These are phyloP conservation scores for Cladosporium sp. DNA, from an alignment of 2,329 filamentous ascomycete genomes.

Conservation along the genomic window DNA sequence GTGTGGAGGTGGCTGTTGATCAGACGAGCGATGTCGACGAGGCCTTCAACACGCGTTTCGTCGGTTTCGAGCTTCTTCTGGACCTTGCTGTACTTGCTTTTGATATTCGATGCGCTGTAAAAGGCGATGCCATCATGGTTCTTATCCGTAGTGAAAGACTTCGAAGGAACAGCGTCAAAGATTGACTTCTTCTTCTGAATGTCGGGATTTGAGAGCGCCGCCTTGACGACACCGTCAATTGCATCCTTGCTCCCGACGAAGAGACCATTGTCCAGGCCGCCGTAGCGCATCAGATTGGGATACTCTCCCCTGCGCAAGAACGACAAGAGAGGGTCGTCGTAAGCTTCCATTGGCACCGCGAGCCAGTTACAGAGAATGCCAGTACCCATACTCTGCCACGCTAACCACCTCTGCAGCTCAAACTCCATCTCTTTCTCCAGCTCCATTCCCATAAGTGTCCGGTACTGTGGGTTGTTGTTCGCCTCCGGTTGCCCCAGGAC, in stretches of 20 bases:
- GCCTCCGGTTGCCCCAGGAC: conserved; percentile 76
- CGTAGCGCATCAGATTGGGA: conserved; percentile 66
- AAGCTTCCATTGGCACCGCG: conserved; percentile 75
- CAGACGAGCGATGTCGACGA: conserved; percentile 62
- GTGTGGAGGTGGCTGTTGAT: conserved; percentile 81
- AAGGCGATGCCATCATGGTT: conserved; percentile 65
- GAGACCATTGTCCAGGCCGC: conserved; percentile 63
- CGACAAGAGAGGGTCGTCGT: conserved; percentile 64
- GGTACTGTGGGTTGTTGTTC: conserved; percentile 73
- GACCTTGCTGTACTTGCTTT: conserved; percentile 61
- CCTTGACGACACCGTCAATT: conserved; percentile 38
- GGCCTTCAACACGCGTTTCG: conserved; percentile 50
- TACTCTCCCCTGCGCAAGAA: conserved; percentile 72
- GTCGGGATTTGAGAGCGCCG: conserved; percentile 38
- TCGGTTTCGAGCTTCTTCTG: conserved; percentile 52
- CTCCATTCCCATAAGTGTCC: conserved; percentile 58
- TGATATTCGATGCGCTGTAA: conserved; percentile 61
- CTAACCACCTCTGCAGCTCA: conserved; percentile 79
- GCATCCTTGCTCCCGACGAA: conserved; percentile 61
- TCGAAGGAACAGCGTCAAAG: conserved; percentile 53
- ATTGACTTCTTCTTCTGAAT: conserved; percentile 59
- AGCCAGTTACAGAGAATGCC: conserved; percentile 74
- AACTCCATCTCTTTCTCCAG: conserved; percentile 56
- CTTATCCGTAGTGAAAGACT: conserved; percentile 59
- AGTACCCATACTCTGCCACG: conserved; percentile 85